Conservation (phyloP, 2,329 filamentous ascomycete species). For the Ascochyta koolunga region DNA sequence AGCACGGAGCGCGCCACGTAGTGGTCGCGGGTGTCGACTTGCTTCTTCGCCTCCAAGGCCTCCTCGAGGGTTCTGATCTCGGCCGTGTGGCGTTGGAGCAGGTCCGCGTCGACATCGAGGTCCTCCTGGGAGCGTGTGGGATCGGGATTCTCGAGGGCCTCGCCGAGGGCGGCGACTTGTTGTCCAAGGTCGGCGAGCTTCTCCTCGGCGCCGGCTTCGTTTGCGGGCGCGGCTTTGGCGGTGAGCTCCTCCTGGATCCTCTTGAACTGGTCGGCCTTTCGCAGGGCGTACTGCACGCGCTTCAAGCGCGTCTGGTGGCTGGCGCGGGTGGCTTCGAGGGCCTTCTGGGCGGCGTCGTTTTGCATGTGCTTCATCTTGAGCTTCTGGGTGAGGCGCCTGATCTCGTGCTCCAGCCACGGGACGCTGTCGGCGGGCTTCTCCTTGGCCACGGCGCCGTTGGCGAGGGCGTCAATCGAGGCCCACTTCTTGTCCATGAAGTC, state of each 20-base stretch:
- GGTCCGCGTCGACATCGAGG: conserved; percentile 17
- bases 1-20: conserved; percentile 34
- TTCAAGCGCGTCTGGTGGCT: conserved; percentile 31
- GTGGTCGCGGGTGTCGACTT: conserved; percentile 24
- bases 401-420: conserved; percentile 36
- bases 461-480: conserved; percentile 30
- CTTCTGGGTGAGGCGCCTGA: conserved; percentile 30
- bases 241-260: conserved; percentile 22
- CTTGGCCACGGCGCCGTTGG: conserved; percentile 22
- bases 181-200: conserved; percentile 23
- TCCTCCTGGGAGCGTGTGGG: conserved; percentile 18
- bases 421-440: conserved; percentile 25
- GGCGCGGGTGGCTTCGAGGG: conserved; percentile 28
- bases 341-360: conserved; percentile 33
- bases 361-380: conserved; percentile 36
- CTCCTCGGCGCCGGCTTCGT: conserved; percentile 26
- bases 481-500: conserved; percentile 32
- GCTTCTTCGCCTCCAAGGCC: conserved; percentile 31
- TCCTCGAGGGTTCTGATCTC: conserved; percentile 28
- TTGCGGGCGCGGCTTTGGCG: conserved; percentile 25
- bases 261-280: conserved; percentile 33
- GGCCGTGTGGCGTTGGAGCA: conserved; percentile 16
- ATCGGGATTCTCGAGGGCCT: conserved; percentile 24
- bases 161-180: conserved; percentile 15
- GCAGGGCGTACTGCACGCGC: conserved; percentile 31